Evolutionary conservation across 1,284 basidiomycete genomes (phyloP).

Genomic region (Microbotryum scabiosae): DNA sequence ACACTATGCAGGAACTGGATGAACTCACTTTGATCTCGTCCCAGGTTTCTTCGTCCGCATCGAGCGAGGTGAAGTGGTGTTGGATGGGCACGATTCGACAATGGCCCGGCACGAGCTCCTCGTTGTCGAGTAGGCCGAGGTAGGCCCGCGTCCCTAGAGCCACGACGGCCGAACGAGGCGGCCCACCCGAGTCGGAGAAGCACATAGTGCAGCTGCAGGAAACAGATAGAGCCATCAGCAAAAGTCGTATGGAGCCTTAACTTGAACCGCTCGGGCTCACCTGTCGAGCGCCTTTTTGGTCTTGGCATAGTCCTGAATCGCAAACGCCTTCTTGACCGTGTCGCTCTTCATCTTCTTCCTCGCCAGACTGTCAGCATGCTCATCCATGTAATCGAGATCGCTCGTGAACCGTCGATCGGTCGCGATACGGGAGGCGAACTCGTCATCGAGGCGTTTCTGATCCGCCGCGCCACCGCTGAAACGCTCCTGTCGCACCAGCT

Average conservation of each 20-base stretch:
- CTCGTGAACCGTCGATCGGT: slow-evolving; percentile 79
- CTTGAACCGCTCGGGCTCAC: slow-evolving; percentile 1
- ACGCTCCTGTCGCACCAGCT: slow-evolving; percentile 85
- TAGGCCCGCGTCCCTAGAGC: slow-evolving; percentile 85
- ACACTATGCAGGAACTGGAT: neutral
- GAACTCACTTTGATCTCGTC: slow-evolving; percentile 75
- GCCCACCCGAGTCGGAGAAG: slow-evolving; percentile 73
- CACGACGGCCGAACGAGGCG: slow-evolving; percentile 63
- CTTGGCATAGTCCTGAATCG: slow-evolving; percentile 89
- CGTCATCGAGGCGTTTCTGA: slow-evolving; percentile 83
- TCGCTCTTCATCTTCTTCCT: slow-evolving; percentile 90
- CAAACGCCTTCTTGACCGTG: slow-evolving; percentile 92
- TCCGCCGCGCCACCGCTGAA: slow-evolving; percentile 80
- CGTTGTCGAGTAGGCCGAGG: slow-evolving; percentile 72
- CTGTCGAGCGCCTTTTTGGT: slow-evolving; percentile 80
- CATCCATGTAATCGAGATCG: slow-evolving; percentile 89
- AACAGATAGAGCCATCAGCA: neutral
- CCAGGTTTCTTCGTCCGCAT: slow-evolving; percentile 97
- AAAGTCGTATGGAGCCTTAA: neutral
- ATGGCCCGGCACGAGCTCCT: slow-evolving; percentile 81
- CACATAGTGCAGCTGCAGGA: slow-evolving; percentile 63
- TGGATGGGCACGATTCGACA: slow-evolving; percentile 93
- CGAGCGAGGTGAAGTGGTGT: slow-evolving; percentile 81
- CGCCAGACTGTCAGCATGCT: slow-evolving; percentile 85
- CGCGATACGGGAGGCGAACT: slow-evolving; percentile 79